Evolutionary conservation across 2,329 filamentous ascomycete genomes (phyloP).

Genomic region (Sclerotinia spermophila): DNA sequence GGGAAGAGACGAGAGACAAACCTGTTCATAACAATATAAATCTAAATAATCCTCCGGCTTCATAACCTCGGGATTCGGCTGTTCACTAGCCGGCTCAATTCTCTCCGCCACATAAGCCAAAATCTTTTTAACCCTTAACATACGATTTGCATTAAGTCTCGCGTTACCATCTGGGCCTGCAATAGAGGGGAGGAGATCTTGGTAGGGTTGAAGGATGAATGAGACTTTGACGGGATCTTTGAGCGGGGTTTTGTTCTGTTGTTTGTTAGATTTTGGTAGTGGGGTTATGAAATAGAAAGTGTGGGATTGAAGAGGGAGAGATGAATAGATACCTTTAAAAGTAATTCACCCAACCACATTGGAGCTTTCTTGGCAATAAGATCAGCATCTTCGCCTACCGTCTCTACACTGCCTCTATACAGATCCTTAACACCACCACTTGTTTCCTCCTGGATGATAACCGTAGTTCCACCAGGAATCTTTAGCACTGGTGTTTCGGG

Average conservation of each 20-base stretch:
- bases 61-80: conserved; percentile 56
- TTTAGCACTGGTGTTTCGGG: conserved; percentile 75
- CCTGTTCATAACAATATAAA: conserved; percentile 89
- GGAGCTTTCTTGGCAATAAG: conserved; percentile 81
- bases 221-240: conserved; percentile 98
- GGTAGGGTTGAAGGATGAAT: conserved; percentile 81
- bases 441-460: conserved; percentile 68
- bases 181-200: conserved; percentile 70
- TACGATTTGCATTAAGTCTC: conserved; percentile 90
- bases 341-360: conserved; percentile 86
- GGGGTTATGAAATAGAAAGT: too few species aligned
- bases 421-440: conserved; percentile 73
- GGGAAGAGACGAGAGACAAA: conserved; percentile 43
- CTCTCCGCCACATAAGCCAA: conserved; percentile 87
- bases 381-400: conserved; percentile 72
- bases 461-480: conserved; percentile 61
- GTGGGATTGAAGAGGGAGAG: neutral
- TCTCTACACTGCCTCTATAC: conserved; percentile 83
- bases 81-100: conserved; percentile 68
- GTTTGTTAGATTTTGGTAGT: conserved; percentile 9
- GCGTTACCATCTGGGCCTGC: conserved; percentile 75
- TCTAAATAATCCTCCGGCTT: conserved; percentile 92
- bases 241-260: conserved; percentile 69
- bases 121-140: conserved; percentile 95
- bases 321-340: conserved; percentile 57